These are phyloP conservation scores for Dissophora globulifera DNA, from an alignment of 192 early-diverging fungal species.

Conservation along the genomic window DNA sequence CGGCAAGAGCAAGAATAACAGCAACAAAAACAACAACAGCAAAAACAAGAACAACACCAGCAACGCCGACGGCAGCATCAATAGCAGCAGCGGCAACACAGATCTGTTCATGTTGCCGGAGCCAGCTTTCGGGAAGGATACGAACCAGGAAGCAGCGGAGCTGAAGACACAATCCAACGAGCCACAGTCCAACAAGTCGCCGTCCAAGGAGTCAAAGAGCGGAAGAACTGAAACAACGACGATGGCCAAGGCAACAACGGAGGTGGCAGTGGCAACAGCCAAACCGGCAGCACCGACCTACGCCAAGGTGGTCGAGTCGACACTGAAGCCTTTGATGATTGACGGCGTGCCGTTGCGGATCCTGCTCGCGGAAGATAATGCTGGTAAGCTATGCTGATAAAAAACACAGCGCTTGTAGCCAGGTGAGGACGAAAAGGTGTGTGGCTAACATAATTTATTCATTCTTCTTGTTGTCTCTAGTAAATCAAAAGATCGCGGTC, in stretches of 20 bases:
- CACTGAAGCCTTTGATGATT: constrained; percentile 26
- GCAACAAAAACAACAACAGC: no score
- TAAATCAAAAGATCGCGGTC: constrained; percentile 66
- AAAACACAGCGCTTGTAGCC: no score
- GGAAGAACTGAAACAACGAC: not conserved
- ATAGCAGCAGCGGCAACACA: not conserved
- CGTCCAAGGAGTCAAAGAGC: not conserved
- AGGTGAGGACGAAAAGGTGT: no score
- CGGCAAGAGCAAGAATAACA: no score
- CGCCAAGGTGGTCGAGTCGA: constrained; percentile 44
- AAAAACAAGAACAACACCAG: no score
- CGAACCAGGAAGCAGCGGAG: no score
- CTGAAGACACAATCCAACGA: no score
- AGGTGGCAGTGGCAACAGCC: not conserved
- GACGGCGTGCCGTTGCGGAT: constrained; percentile 34
- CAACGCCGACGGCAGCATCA: no score
- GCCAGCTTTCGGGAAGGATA: no score
- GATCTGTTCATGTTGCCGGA: constrained; percentile 1
- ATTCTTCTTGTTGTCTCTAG: constrained; percentile 7
- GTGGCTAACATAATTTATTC: not conserved
- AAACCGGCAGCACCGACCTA: constrained; percentile 28
- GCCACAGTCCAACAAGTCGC: no score
- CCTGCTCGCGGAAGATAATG: constrained; percentile 49
- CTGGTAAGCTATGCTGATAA: no score
- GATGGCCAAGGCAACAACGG: not conserved